These are phyloP conservation scores for Sporothrix phasma DNA, from an alignment of 2,329 filamentous ascomycete species.

Conservation along the genomic window DNA sequence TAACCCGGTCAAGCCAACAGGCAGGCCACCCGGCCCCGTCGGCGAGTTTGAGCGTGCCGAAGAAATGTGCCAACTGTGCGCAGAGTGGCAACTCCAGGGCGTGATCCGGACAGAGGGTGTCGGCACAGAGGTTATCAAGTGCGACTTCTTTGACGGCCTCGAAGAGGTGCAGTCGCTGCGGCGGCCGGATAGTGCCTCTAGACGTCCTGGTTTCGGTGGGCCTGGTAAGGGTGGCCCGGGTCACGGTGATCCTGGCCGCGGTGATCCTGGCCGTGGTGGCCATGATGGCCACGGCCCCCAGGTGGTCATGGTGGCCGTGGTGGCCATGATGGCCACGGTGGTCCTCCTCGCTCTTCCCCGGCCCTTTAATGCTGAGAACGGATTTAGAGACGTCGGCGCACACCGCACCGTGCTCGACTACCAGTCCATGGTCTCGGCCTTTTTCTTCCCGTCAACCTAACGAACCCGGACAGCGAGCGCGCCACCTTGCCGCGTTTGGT, in stretches of 20 bases:
- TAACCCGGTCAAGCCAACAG: not conserved
- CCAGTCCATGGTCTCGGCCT: conserved; percentile 14
- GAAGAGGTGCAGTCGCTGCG: conserved; percentile 12
- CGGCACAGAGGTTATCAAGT: conserved; percentile 14
- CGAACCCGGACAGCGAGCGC: conserved; percentile 9
- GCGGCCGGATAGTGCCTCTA: not conserved
- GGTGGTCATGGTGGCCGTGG: too few relatives aligned
- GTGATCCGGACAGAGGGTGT: conserved; percentile 13
- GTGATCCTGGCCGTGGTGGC: not conserved
- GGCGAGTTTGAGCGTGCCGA: conserved; percentile 10
- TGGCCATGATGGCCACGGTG: not conserved
- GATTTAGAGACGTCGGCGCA: conserved; percentile 10
- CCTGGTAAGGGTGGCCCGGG: too few relatives aligned
- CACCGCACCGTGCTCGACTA: conserved; percentile 13
- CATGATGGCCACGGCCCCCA: too few relatives aligned
- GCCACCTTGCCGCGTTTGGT: conserved; percentile 4
- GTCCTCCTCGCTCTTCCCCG: not conserved
- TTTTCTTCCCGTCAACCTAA: conserved; percentile 13
- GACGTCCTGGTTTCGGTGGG: not conserved
- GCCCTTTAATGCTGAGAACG: conserved; percentile 8
- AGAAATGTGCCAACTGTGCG: conserved; percentile 14
- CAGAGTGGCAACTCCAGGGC: conserved; percentile 12
- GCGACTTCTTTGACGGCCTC: conserved; percentile 13
- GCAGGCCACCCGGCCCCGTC: conserved; percentile 2
- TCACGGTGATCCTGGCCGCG: not conserved